Conservation (phyloP, 2,329 filamentous ascomycete species). For the Aspergillus amoenus region DNA sequence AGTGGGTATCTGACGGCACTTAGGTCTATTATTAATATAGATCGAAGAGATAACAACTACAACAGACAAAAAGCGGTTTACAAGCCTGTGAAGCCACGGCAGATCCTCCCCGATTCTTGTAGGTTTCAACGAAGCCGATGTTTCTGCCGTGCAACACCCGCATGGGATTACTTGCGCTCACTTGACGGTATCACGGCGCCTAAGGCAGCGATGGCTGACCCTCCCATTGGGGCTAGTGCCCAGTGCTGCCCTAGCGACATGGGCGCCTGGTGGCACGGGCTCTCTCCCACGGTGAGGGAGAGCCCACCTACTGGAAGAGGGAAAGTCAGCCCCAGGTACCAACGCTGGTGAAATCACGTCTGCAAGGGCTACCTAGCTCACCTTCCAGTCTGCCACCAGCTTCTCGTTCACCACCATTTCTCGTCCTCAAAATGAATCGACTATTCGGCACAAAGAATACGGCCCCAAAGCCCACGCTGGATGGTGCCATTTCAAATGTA, state of each 20-base stretch:
- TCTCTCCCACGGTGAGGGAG: too few species aligned
- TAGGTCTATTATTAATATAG: conserved; percentile 10
- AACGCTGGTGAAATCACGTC: conserved; percentile 1
- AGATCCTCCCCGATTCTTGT: background rate
- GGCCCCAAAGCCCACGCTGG: conserved; percentile 85
- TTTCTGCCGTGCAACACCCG: background rate
- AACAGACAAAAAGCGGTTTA: background rate
- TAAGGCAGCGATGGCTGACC: background rate
- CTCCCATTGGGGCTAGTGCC: background rate
- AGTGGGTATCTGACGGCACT: background rate
- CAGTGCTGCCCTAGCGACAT: background rate
- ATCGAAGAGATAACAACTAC: background rate
- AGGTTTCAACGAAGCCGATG: background rate
- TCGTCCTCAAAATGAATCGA: conserved; percentile 74
- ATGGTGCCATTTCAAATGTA: conserved; percentile 78
- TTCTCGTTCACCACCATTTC: background rate
- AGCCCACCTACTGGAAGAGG: conserved; percentile 2
- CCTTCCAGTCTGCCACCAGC: conserved; percentile 2
- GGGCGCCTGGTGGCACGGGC: too few species aligned
- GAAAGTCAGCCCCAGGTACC: background rate
- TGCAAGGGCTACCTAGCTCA: background rate
- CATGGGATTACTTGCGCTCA: background rate
- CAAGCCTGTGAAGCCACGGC: background rate
- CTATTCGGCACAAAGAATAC: conserved; percentile 87
- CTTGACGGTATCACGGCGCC: background rate